Evolutionary conservation across 306 rosid species (phyloP).

Genomic region (Heteromeles arbutifolia): DNA sequence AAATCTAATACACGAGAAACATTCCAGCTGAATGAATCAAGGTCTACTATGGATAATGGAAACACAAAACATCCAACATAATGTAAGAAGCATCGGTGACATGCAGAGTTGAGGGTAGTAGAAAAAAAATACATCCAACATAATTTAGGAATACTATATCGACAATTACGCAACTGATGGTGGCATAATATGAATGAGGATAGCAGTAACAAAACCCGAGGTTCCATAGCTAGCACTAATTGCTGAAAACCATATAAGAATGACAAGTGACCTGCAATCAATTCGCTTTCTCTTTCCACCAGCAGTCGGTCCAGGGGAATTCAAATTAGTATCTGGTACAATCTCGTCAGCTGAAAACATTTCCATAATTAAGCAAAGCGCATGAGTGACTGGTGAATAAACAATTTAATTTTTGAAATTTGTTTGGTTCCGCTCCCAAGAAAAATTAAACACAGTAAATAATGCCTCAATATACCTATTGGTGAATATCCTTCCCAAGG

Average conservation of each 20-base stretch:
- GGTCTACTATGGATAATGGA: not conserved
- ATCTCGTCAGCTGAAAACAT: constrained; percentile 51
- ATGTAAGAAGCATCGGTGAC: not conserved
- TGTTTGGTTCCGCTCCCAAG: not conserved
- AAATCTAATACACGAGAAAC: not conserved
- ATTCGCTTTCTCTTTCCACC: constrained; percentile 65
- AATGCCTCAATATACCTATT: constrained; percentile 31
- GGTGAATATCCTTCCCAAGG: constrained; percentile 24
- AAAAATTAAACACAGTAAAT: not conserved
- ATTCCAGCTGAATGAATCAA: not conserved
- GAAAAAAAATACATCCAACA: not conserved
- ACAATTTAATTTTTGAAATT: not conserved
- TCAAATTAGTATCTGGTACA: constrained; percentile 33
- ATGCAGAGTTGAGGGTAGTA: not conserved
- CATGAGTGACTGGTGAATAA: not conserved
- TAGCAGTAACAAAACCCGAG: constrained; percentile 11
- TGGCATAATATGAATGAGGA: constrained; percentile 6
- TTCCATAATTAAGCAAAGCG: constrained; percentile 23
- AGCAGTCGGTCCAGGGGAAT: constrained; percentile 31
- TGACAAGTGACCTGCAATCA: constrained; percentile 51
- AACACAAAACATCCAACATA: not conserved
- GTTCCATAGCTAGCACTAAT: constrained; percentile 14
- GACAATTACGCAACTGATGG: not conserved
- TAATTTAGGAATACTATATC: not conserved
- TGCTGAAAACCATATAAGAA: constrained; percentile 15